A percentile compares a stretch with the other conserved stretches of the same genome.
Conservation (phyloP, 441 rosid genomes). For the Adansonia madagascariensis region DNA sequence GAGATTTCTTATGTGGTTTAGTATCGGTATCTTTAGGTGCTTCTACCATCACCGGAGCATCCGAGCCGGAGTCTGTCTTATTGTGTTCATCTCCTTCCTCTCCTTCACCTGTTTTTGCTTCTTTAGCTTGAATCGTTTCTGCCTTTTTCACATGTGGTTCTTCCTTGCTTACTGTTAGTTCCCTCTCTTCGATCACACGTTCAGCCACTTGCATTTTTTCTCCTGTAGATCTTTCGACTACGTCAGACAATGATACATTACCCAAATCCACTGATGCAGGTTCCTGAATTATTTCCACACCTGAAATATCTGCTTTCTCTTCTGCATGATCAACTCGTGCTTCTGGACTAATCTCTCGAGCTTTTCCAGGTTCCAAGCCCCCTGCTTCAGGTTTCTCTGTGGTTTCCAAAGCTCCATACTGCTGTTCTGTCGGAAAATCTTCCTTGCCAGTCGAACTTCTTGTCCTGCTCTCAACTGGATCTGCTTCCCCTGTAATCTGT, state of each 20-base stretch:
- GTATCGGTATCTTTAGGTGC: conserved; percentile 57
- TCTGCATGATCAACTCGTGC: conserved; percentile 29
- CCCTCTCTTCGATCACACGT: conserved; percentile 35
- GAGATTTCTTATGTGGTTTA: conserved; percentile 75
- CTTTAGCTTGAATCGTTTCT: conserved; percentile 38
- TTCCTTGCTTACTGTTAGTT: conserved; percentile 31
- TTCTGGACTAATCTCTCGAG: conserved; percentile 32
- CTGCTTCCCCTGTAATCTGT: conserved; percentile 35
- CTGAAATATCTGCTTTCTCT: conserved; percentile 23
- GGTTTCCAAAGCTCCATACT: conserved; percentile 32
- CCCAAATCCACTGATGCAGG: not conserved
- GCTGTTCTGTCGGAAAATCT: conserved; percentile 24
- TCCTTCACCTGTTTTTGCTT: conserved; percentile 49
- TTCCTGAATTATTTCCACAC: conserved; percentile 24
- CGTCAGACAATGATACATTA: conserved; percentile 35
- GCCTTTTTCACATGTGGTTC: conserved; percentile 33
- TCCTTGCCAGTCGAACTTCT: conserved; percentile 25
- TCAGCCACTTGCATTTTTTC: conserved; percentile 31
- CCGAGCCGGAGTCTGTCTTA: conserved; percentile 58
- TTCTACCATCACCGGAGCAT: conserved; percentile 67
- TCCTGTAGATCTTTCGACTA: conserved; percentile 39
- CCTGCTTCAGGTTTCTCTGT: conserved; percentile 36
- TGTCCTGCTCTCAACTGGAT: conserved; percentile 18
- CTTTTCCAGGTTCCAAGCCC: conserved; percentile 27
- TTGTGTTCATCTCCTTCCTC: conserved; percentile 50